A percentile compares a stretch with the other conserved stretches of the same genome.
Conservation (phyloP, 257 asterid genomes). For the Eustoma russellianum region DNA sequence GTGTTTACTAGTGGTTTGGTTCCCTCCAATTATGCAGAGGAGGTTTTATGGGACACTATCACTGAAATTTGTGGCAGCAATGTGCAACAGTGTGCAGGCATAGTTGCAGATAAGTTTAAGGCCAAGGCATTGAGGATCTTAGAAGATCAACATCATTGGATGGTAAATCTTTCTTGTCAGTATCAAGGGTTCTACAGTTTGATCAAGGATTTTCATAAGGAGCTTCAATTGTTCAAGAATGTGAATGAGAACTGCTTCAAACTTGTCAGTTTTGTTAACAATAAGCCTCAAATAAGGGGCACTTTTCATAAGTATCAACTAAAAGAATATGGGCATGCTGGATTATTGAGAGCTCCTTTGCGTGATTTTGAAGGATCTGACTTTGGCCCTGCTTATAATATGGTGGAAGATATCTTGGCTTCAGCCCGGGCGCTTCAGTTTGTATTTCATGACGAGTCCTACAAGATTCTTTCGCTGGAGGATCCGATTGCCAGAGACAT, state of each 20-base stretch:
- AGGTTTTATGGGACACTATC: slow-evolving; percentile 75
- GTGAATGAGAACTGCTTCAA: slow-evolving; percentile 63
- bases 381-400: slow-evolving; percentile 40
- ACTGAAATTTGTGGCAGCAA: slow-evolving; percentile 64
- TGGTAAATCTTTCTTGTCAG: slow-evolving; percentile 91
- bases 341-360: slow-evolving; percentile 45
- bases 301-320: slow-evolving; percentile 67
- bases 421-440: slow-evolving; percentile 83
- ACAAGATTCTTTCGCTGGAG: slow-evolving; percentile 47
- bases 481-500: slow-evolving; percentile 63
- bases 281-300: slow-evolving; percentile 56
- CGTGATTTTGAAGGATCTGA: slow-evolving; percentile 40
- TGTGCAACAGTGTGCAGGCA: slow-evolving; percentile 76
- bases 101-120: slow-evolving; percentile 89
- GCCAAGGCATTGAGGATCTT: slow-evolving; percentile 61
- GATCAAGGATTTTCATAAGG: slow-evolving; percentile 75
- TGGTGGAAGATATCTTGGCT: slow-evolving; percentile 77
- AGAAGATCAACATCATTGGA: slow-evolving; percentile 85
- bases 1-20: slow-evolving; percentile 60
- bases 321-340: slow-evolving; percentile 84
- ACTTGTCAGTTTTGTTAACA: slow-evolving; percentile 60
- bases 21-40: slow-evolving; percentile 73
- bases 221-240: slow-evolving; percentile 66
- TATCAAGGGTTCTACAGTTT: slow-evolving; percentile 58
- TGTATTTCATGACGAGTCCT: slow-evolving; percentile 61